Percentiles rank a stretch among this genome's conserved stretches.
Conservation (phyloP, 345 rosid genomes). For the Chamaenerion angustifolium region DNA sequence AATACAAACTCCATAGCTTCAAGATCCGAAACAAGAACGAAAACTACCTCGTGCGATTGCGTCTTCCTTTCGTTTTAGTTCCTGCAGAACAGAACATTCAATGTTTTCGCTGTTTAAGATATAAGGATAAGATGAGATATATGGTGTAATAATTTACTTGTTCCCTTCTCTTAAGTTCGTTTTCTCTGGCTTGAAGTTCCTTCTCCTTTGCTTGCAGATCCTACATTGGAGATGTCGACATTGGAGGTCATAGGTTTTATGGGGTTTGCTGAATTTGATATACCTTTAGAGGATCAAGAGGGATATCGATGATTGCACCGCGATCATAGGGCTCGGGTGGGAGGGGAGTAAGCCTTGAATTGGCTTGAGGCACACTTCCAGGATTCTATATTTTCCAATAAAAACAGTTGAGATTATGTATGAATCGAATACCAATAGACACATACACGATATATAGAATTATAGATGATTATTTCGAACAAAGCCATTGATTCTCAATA, state of each 20-base stretch:
- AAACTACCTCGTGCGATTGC: slow-evolving; percentile 43
- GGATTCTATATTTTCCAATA: slow-evolving; percentile 64
- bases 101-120: too few relatives aligned
- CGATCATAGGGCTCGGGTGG: slow-evolving; percentile 94
- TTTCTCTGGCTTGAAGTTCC: slow-evolving; percentile 91
- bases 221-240: slow-evolving; percentile 18
- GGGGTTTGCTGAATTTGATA: too few relatives aligned
- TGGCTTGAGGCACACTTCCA: slow-evolving; percentile 57
- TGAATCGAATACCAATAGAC: too few relatives aligned
- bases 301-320: slow-evolving; percentile 70
- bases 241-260: too few relatives aligned
- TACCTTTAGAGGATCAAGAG: slow-evolving; percentile 68
- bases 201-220: slow-evolving; percentile 76
- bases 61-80: slow-evolving; percentile 78
- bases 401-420: not conserved
- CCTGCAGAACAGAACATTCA: slow-evolving; percentile 31
- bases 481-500: too few relatives aligned
- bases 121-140: too few relatives aligned
- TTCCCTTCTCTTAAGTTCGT: slow-evolving; percentile 65
- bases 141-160: slow-evolving; percentile 31
- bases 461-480: too few relatives aligned
- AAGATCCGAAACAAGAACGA: not conserved
- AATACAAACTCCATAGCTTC: not conserved
- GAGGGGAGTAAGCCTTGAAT: slow-evolving; percentile 71
- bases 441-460: too few relatives aligned